These are phyloP conservation scores for Telopea speciosissima DNA, from an alignment of 177 flowering plant species.

Conservation along the genomic window DNA sequence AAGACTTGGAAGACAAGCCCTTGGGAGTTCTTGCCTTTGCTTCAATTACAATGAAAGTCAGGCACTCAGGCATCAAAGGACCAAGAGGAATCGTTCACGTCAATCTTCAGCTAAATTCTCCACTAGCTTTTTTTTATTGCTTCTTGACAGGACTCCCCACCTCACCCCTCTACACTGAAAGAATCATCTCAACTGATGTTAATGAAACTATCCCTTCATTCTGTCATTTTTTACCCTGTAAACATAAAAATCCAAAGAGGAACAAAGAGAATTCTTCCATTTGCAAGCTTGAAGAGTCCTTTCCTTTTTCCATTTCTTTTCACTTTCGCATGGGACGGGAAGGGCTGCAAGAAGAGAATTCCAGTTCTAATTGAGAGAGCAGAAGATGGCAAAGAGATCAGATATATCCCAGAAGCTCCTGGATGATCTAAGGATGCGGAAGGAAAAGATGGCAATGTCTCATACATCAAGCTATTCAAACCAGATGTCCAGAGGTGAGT, in stretches of 20 bases:
- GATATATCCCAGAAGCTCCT: conserved; percentile 89
- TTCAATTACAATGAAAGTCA: conserved; percentile 70
- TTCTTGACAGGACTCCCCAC: conserved; percentile 29
- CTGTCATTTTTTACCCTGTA: neutral
- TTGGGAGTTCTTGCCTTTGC: conserved; percentile 36
- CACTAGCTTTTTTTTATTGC: conserved; percentile 10
- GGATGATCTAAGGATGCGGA: conserved; percentile 66
- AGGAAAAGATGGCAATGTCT: conserved; percentile 61
- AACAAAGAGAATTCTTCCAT: neutral
- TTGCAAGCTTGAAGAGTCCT: neutral
- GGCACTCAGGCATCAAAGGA: conserved; percentile 8
- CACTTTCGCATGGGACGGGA: no score
- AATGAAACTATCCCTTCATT: conserved; percentile 4
- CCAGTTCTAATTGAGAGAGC: neutral
- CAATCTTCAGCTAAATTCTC: conserved; percentile 26
- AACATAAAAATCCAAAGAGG: neutral
- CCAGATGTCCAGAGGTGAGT: conserved; percentile 31
- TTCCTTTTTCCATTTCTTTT: no score
- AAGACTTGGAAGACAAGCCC: conserved; percentile 40
- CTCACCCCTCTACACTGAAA: conserved; percentile 41
- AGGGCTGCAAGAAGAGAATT: no score
- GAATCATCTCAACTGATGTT: conserved; percentile 38
- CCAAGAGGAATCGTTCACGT: conserved; percentile 43
- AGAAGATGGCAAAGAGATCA: conserved; percentile 53
- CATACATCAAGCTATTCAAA: conserved; percentile 33